Base-by-base conservation (phyloP, 2,329 filamentous ascomycete species). In the Cladosporium sp. region DNA sequence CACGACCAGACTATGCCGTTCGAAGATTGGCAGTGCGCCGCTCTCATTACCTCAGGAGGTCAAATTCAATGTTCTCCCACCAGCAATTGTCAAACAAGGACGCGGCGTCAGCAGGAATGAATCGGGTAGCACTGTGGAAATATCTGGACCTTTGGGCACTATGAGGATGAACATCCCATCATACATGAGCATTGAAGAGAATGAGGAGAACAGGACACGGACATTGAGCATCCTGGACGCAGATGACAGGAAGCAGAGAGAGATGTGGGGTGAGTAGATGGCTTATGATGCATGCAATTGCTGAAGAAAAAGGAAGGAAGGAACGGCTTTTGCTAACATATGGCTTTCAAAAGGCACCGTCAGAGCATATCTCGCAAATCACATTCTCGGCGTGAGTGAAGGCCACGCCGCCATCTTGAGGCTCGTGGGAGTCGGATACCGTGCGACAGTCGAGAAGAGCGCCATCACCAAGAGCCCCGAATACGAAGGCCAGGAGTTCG, bases 311-410 rank as follows among this genome's bases (percentile, higher is more conserved):
- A 24, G 4, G 9, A 35, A 36, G 13, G 35, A 20, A 19, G n/a
- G 34, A n/a, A n/a, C n/a, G n/a, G n/a, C n/a, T 19, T 20, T 28
- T 35, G 45, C 52, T 56, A 45, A 56, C 52, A 36, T 32, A 10
- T 32, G 13, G 13, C 20, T 13, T 22, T 25, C 37, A 54, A 45
- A 37, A 96, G 92, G 92, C 62, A 97, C 93, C 5, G 89, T 86
- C 44, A 92, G 94, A 77, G 87, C 91, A 34, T 93, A 96, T 71
- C 81, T 99, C 56, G 88, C 90, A 68, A 95, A 94, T 73, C 86
- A 95, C 78, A 89, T 99, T 61, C 85, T 91, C 62, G 94, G 94
- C 59, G 94, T 99, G 20, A 96, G 91, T 36, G 94, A 99, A 82
- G 94, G 94, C 35, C 94, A 99, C 76, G 92, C 90, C 17, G 91